Evolutionary conservation across 2,329 filamentous ascomycete species (phyloP).

Genomic region (Colletotrichum australisinense): DNA sequence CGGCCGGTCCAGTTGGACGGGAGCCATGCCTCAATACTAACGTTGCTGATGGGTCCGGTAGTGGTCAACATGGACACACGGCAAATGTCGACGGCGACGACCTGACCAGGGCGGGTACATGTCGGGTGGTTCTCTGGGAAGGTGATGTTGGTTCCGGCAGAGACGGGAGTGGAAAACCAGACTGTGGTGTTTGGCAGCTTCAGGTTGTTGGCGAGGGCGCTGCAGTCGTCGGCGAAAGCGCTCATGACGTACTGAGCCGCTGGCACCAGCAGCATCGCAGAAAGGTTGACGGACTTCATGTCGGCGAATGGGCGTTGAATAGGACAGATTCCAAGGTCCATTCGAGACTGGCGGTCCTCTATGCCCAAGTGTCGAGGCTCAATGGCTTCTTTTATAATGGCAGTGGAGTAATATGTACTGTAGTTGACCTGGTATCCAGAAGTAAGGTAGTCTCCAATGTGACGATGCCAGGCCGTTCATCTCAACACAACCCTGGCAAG

Average conservation of each 20-base stretch:
- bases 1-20: slow-evolving; percentile 57
- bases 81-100: slow-evolving; percentile 41
- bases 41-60: slow-evolving; percentile 54
- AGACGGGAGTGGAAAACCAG: slow-evolving; percentile 48
- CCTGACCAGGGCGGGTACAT: slow-evolving; percentile 44
- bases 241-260: slow-evolving; percentile 28
- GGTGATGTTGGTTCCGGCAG: slow-evolving; percentile 51
- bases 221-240: slow-evolving; percentile 37
- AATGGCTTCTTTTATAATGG: slow-evolving; percentile 8
- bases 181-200: slow-evolving; percentile 42
- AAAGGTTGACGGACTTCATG: slow-evolving; percentile 31
- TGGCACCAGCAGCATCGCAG: slow-evolving; percentile 30
- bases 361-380: background rate
- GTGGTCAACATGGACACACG: slow-evolving; percentile 44
- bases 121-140: slow-evolving; percentile 51
- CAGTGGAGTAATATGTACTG: background rate
- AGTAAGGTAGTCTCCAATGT: background rate
- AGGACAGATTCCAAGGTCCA: slow-evolving; percentile 10
- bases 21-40: slow-evolving; percentile 59
- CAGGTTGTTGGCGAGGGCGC: slow-evolving; percentile 42
- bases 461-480: slow-evolving; percentile 8
- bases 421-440: background rate
- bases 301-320: slow-evolving; percentile 4
- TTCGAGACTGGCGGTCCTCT: background rate
- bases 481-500: background rate